phyloP scores from a whole-genome alignment of 2,329 filamentous ascomycete genomes.

The Colletotrichum endophyticum region DNA sequence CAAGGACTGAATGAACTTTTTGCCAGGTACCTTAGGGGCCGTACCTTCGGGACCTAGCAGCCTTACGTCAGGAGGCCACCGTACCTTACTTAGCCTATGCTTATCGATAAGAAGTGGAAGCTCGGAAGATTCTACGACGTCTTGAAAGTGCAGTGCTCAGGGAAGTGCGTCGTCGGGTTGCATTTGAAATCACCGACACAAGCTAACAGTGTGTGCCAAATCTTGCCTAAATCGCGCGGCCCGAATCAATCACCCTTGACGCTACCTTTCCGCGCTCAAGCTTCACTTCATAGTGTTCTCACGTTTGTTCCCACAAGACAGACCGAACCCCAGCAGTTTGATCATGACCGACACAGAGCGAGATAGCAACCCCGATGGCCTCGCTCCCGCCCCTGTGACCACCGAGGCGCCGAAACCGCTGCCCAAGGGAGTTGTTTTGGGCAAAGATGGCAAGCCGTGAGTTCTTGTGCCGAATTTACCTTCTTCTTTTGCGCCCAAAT shows the following conservation, averaged over 20 bases:
- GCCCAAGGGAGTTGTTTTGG: conserved; percentile 76
- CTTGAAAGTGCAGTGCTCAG: not conserved
- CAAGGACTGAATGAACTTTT: not conserved
- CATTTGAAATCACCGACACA: not conserved
- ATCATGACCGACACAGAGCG: conserved; percentile 2
- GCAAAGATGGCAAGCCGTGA: conserved; percentile 85
- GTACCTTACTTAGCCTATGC: not conserved
- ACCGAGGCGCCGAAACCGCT: conserved; percentile 55
- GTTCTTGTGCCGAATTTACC: conserved; percentile 33
- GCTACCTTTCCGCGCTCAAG: not conserved
- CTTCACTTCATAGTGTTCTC: not conserved
- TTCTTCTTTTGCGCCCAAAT: not conserved
- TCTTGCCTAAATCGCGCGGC: not conserved
- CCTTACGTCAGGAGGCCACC: not conserved
- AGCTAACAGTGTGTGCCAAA: not conserved
- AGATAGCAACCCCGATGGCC: not conserved
- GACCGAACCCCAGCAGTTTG: conserved; percentile 40
- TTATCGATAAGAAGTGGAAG: not conserved
- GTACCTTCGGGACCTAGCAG: not conserved
- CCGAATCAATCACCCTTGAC: not conserved
- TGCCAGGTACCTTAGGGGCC: not conserved
- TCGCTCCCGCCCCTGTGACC: not conserved
- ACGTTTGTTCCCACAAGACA: conserved; percentile 59
- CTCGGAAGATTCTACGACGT: not conserved
- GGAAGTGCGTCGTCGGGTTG: not conserved